Evolutionary conservation across 208 protist species (phyloP), one percentile per base, ranked within the genome.

Genomic region (Trypanosoma conorhini): DNA sequence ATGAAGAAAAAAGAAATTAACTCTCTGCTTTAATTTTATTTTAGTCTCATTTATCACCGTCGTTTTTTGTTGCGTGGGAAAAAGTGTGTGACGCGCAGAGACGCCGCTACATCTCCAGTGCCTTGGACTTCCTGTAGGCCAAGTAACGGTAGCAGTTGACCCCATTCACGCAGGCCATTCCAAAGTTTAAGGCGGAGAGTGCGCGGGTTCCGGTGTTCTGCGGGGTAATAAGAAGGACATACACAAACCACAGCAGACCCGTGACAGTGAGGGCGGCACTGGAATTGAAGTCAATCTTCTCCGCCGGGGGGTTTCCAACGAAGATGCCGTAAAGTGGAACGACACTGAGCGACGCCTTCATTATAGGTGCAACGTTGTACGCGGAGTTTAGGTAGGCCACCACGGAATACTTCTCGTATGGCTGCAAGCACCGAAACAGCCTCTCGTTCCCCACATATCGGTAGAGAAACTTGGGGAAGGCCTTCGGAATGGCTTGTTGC

Each of bases 281-380:
- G n/a, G 88, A 93, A 72, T 96, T 94, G 42, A 94, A 64, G 73
- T 96, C 91, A 56, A 96, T 79, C 83, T 93, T 93, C 56, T 96
- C 91, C 26, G 89, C 88, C 13, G 88, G 85, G 8, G 86, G 87
- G 70, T 86, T 85, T 46, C 89, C 88, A 4, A 80, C 65, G 51
- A 96, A 81, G 68, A 96, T 94, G 31, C 87, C 85, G 71, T 85
- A 91, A n/a, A 96, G 70, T 19, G 91, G 91, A 13, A 96, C 88
- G 60, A 91, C 88, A 30, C 86, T 93, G 35, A 96, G 83, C 1
- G 86, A 88, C 91, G 88, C 94, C 86, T 96, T 96, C 74, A 94
- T 91, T 7, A 89, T 73, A 8, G 91, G 91, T 3, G 91, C 89
- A 15, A 67, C 65, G 74, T 96, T 96, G 70, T 94, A 96, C 24